Conservation (phyloP, 371 early-diverging fungal species). For the Mortierella sp. region DNA sequence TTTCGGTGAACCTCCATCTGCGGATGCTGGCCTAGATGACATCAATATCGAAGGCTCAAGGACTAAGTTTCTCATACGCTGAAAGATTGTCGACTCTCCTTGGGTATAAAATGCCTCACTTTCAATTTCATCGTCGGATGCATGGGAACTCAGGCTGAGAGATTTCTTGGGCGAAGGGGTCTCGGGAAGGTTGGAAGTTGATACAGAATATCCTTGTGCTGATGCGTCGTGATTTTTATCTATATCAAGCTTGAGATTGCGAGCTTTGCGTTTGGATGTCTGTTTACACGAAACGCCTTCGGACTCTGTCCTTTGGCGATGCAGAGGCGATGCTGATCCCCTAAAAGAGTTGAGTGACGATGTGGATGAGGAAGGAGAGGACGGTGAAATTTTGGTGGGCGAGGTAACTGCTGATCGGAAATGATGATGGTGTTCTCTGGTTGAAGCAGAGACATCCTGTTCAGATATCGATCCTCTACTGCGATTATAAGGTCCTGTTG, state of each 20-base stretch:
- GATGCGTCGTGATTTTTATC: not conserved
- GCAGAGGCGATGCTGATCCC: not conserved
- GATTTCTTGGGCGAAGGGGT: slow-evolving; percentile 2
- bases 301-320: not conserved
- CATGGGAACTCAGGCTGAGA: slow-evolving; percentile 46
- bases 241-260: slow-evolving; percentile 21
- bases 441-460: slow-evolving; percentile 1
- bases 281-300: not conserved
- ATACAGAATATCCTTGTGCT: not conserved
- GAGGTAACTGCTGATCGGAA: slow-evolving; percentile 28
- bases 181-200: not conserved
- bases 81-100: slow-evolving; percentile 53
- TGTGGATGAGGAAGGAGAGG: slow-evolving; percentile 27
- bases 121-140: slow-evolving; percentile 53
- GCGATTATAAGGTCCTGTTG: not conserved
- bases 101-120: slow-evolving; percentile 58
- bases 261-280: slow-evolving; percentile 9
- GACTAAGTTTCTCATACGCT: slow-evolving; percentile 38
- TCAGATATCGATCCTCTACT: slow-evolving; percentile 15
- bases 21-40: slow-evolving; percentile 5
- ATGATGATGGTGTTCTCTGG: not conserved
- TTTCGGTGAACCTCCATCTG: slow-evolving; percentile 13
- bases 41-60: slow-evolving; percentile 22
- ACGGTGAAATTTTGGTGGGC: slow-evolving; percentile 17
- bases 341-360: slow-evolving; percentile 12